Conservation (phyloP, 1,284 basidiomycete species). For the Schizopora paradoxa region DNA sequence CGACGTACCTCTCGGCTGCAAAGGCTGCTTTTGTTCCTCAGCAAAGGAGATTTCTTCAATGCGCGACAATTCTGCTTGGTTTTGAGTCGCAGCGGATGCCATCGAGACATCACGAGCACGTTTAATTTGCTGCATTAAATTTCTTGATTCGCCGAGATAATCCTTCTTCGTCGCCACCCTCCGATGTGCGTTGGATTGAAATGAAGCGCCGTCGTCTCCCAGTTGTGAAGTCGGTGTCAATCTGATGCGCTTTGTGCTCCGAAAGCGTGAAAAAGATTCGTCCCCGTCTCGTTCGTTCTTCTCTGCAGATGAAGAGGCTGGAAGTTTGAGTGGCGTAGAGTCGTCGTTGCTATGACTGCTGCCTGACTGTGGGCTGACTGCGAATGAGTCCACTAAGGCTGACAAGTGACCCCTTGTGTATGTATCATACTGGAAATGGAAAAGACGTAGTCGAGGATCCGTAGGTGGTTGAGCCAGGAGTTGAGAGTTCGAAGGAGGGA, state of each 20-base stretch:
- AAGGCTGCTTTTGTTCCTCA: conserved; percentile 8
- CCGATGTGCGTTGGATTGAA: conserved; percentile 46
- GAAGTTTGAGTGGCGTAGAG: conserved; percentile 39
- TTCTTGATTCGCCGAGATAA: conserved; percentile 67
- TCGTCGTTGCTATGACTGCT: conserved; percentile 34
- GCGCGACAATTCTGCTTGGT: conserved; percentile 17
- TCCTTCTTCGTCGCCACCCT: conserved; percentile 42
- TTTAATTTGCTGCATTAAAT: conserved; percentile 72
- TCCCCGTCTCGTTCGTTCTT: conserved; percentile 16
- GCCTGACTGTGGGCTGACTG: conserved; percentile 64
- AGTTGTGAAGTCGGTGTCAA: conserved; percentile 58
- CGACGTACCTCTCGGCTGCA: conserved; percentile 1
- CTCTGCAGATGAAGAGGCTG: conserved; percentile 19
- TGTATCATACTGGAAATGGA: conserved; percentile 91
- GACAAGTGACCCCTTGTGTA: conserved; percentile 89
- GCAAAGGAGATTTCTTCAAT: conserved; percentile 1
- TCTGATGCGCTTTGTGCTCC: conserved; percentile 73
- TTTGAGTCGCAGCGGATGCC: conserved; percentile 45
- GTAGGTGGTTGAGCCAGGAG: conserved; percentile 34
- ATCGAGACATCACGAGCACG: conserved; percentile 70
- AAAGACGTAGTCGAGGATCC: conserved; percentile 76
- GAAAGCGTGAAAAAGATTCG: conserved; percentile 42
- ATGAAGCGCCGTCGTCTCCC: conserved; percentile 38
- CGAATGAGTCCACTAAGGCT: conserved; percentile 86
- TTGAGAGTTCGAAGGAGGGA: conserved; percentile 25